phyloP scores from a whole-genome alignment of 192 early-diverging fungal genomes.

The Podila horticola region DNA sequence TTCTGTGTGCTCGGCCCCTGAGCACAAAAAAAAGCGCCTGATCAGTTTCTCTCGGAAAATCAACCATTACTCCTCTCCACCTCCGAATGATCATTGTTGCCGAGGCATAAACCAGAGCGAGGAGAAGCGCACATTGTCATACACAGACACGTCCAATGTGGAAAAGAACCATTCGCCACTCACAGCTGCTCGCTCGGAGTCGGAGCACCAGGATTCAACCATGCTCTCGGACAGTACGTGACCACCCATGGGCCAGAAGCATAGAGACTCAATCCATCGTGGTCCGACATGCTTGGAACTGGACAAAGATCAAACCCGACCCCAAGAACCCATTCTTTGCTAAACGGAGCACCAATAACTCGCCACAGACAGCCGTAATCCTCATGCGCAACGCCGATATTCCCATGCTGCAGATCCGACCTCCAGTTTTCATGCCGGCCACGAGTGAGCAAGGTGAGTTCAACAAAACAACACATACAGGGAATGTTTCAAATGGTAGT shows the following conservation, averaged over 20 bases:
- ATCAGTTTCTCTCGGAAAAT: neutral
- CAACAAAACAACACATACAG: neutral
- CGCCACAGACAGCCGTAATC: conserved; percentile 38
- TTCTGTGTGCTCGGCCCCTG: neutral
- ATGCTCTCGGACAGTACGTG: conserved; percentile 16
- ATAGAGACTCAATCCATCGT: neutral
- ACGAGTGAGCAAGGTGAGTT: conserved; percentile 39
- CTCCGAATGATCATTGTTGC: too few relatives aligned
- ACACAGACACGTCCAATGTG: conserved; percentile 19
- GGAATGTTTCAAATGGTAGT: neutral
- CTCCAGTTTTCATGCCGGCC: conserved; percentile 32
- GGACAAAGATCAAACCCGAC: conserved; percentile 50
- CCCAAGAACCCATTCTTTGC: conserved; percentile 51
- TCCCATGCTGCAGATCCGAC: conserved; percentile 42
- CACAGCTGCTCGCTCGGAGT: conserved; percentile 9
- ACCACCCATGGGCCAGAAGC: neutral
- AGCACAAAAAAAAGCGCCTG: neutral
- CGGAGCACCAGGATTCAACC: conserved; percentile 23
- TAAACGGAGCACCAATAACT: conserved; percentile 32
- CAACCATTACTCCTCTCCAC: too few relatives aligned
- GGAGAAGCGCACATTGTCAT: too few relatives aligned
- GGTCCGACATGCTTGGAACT: conserved; percentile 44
- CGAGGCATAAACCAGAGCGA: too few relatives aligned
- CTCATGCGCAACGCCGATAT: conserved; percentile 46
- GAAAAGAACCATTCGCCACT: conserved; percentile 39